Evolutionary conservation across 1,139 yeast genomes (phyloP).

Genomic region (Sugiyamaella castrensis): DNA sequence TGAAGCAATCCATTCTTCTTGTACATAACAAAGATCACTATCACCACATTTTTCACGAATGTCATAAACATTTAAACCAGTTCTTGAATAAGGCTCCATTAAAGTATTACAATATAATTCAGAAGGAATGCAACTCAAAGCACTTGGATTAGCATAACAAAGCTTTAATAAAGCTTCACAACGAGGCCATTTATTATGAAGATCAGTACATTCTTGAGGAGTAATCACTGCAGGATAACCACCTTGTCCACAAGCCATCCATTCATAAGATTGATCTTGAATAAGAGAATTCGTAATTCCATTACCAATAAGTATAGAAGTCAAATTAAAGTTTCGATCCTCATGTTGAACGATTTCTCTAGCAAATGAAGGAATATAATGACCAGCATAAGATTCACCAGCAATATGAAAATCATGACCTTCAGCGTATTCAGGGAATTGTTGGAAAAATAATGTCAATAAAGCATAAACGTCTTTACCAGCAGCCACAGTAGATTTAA

Average conservation of each 20-base stretch:
- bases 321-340: conserved; percentile 63
- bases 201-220: conserved; percentile 74
- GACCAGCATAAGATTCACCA: conserved; percentile 89
- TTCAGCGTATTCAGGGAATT: conserved; percentile 62
- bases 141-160: conserved; percentile 75
- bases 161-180: conserved; percentile 75
- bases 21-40: conserved; percentile 67
- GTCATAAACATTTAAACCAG: conserved; percentile 93
- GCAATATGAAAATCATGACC: conserved; percentile 68
- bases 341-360: conserved; percentile 61
- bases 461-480: conserved; percentile 78
- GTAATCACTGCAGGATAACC: conserved; percentile 79
- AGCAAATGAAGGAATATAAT: conserved; percentile 78
- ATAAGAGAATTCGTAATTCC: conserved; percentile 92
- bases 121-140: conserved; percentile 93
- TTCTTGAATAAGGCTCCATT: conserved; percentile 81
- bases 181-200: conserved; percentile 73
- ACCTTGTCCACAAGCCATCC: conserved; percentile 97
- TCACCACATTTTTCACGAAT: conserved; percentile 82
- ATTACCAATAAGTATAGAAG: conserved; percentile 91
- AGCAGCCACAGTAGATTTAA: conserved; percentile 64
- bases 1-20: conserved; percentile 59
- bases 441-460: conserved; percentile 70
- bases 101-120: conserved; percentile 85
- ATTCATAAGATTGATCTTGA: conserved; percentile 86